These are phyloP conservation scores for Lactuca sativa DNA, from an alignment of 129 eudicot genomes.

Conservation along the genomic window DNA sequence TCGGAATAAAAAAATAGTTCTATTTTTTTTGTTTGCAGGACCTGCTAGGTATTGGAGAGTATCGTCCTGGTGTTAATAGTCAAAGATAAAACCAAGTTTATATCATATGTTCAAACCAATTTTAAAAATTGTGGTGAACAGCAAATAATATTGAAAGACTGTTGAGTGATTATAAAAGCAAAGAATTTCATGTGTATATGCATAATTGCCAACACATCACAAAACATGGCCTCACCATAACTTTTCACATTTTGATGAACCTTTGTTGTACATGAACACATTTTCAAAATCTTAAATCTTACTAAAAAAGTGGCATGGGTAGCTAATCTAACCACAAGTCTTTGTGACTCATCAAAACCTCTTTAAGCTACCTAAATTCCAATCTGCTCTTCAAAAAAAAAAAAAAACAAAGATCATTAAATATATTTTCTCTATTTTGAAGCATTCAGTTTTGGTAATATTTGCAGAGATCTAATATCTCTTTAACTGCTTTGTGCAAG, in stretches of 20 bases:
- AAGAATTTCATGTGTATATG: not conserved
- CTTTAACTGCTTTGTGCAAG: conserved; percentile 23
- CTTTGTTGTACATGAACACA: conserved; percentile 17
- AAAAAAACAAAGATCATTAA: not conserved
- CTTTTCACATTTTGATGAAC: conserved; percentile 19
- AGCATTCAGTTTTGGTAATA: conserved; percentile 8
- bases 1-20: not conserved
- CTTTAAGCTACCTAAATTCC: conserved; percentile 18
- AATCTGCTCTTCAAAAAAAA: conserved; percentile 1
- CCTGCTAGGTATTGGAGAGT: conserved; percentile 85
- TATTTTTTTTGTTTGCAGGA: conserved; percentile 51
- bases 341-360: conserved; percentile 26
- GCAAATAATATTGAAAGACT: too few species aligned
- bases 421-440: conserved; percentile 16
- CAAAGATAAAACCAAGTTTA: conserved; percentile 23
- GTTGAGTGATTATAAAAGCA: too few species aligned
- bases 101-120: not conserved
- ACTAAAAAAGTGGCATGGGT: not conserved
- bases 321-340: conserved; percentile 15
- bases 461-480: not conserved
- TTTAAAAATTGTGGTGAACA: too few species aligned
- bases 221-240: conserved; percentile 7
- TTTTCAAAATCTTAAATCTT: conserved; percentile 18
- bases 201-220: conserved; percentile 1
- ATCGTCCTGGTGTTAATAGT: conserved; percentile 65